phyloP scores from a whole-genome alignment of 768 basidiomycete species.

The Kwoniella mangroviensis region DNA sequence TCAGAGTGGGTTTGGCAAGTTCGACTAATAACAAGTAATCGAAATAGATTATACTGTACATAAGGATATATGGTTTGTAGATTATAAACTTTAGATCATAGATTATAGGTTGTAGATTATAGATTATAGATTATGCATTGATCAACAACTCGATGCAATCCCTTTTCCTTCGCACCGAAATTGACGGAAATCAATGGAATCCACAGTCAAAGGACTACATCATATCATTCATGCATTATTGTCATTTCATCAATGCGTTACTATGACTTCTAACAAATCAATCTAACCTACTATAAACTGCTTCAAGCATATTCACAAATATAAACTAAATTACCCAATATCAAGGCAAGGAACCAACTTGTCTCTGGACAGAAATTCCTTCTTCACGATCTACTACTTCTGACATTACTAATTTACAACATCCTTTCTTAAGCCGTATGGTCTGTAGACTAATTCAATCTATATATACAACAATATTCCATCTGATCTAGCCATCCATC shows the following conservation, averaged over 20 bases:
- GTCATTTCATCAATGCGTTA: background rate
- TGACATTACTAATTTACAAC: background rate
- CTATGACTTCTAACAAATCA: background rate
- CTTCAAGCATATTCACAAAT: background rate
- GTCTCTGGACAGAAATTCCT: too few species aligned
- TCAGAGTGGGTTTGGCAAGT: constrained; percentile 66
- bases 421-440: background rate
- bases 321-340: background rate
- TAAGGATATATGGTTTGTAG: constrained; percentile 3
- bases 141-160: background rate
- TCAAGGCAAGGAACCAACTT: background rate
- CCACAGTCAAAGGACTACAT: background rate
- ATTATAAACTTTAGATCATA: background rate
- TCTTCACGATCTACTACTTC: too few species aligned
- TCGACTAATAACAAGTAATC: constrained; percentile 57
- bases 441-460: background rate
- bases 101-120: background rate
- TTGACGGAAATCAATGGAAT: too few species aligned
- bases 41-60: background rate
- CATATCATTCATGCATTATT: background rate
- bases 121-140: background rate
- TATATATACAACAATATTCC: background rate
- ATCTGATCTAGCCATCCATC: constrained; percentile 8
- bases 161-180: too few species aligned
- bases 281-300: background rate